Base-by-base conservation (phyloP, 768 basidiomycete genomes). In the Collybiopsis luxurians region DNA sequence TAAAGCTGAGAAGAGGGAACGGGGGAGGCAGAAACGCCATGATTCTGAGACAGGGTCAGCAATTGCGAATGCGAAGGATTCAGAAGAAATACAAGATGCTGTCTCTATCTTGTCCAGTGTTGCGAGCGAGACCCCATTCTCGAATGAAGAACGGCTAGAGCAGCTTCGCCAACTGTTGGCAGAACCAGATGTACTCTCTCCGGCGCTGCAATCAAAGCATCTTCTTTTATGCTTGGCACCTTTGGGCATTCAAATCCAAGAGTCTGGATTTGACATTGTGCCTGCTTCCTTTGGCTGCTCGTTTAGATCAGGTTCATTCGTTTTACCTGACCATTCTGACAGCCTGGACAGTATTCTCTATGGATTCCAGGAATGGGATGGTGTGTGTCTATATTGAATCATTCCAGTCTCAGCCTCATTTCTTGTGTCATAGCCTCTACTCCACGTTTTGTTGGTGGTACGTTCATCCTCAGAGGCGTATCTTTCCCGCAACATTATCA, bases 371-470 rank as follows among this genome's bases (percentile, higher is more conserved):
- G 58, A 59, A 59, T 34, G 61, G 60, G 28, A 64, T 34, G 44
- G 55, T 42, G 52, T 24, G 39, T 12, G 3, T 5, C 28, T 23
- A 21, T 24, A 10, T 15, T 31, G 28, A 10, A 11, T 57, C 27
- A 7, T 43, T 59, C 48, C 27, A 56, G 17, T 30, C 19, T 39
- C 27, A 28, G n/a, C 34, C 21, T 30, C 38, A n/a, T n/a, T 21
- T 9, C 19, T 38, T 36, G 38, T 12, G 23, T 4, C 10, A 24
- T 45, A 53, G 60, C 40, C 19, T 34, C 17, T 26, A 57, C 68
- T 34, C 46, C 69, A 3, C 72, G 69, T 26, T 66, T 86, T 30
- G 75, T 88, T 7, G 87, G 87, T 4, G 87, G 87, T 0, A 85
- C 80, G 1, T 89, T 90, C 64, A 64, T 71, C 1, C 73, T 89